Conservation (phyloP, 2,329 filamentous ascomycete species). For the Pseudogymnoascus sp. region DNA sequence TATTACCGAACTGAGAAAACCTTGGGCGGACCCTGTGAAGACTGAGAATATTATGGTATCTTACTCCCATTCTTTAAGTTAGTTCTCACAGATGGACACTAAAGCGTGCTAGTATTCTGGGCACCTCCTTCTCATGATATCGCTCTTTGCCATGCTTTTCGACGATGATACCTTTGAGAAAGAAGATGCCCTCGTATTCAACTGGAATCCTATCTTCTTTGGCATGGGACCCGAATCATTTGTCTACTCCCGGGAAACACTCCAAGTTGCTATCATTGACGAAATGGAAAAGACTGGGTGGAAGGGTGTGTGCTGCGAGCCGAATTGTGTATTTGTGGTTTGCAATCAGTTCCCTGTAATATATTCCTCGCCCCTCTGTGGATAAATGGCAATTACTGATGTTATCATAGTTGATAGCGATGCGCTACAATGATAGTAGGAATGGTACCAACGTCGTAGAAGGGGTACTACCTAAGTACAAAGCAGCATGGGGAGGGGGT, state of each 20-base stretch:
- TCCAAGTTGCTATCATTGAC: constrained; percentile 29
- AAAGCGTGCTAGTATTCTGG: constrained; percentile 26
- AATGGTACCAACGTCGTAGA: constrained; percentile 27
- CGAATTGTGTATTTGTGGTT: constrained; percentile 33
- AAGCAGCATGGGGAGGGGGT: constrained; percentile 28
- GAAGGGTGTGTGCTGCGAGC: constrained; percentile 37
- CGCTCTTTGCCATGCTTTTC: constrained; percentile 35
- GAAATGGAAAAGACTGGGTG: constrained; percentile 33
- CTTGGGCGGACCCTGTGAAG: constrained; percentile 34
- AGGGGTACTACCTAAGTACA: constrained; percentile 31
- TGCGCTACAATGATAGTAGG: constrained; percentile 30
- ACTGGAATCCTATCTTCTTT: constrained; percentile 34
- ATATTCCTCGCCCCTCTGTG: background rate
- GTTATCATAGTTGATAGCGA: constrained; percentile 28
- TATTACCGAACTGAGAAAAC: constrained; percentile 31
- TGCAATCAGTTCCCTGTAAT: constrained; percentile 38
- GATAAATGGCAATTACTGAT: background rate
- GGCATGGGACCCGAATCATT: constrained; percentile 32
- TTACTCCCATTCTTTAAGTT: background rate
- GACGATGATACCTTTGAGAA: constrained; percentile 33
- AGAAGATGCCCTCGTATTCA: constrained; percentile 27
- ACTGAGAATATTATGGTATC: constrained; percentile 34
- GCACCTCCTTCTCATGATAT: constrained; percentile 33
- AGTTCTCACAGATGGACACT: background rate
- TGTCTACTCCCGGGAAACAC: constrained; percentile 24